Conservation (phyloP, 768 basidiomycete species). For the Suillus tomentosus region DNA sequence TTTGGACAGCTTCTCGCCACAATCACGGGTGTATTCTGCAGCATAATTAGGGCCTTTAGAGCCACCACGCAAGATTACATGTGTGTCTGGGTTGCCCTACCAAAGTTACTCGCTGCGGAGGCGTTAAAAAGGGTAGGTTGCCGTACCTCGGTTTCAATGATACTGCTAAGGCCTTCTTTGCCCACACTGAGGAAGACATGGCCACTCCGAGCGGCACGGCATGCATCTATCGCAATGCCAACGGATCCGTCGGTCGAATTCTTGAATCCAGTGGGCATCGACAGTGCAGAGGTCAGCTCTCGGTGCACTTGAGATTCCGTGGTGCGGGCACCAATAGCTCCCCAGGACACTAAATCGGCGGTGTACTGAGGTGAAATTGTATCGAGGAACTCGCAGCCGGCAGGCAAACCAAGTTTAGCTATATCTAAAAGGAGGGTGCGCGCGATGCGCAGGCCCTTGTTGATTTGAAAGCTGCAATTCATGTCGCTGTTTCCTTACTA, state of each 20-base stretch:
- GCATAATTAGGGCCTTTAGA: slow-evolving; percentile 87
- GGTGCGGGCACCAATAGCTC: slow-evolving; percentile 92
- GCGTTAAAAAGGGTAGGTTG: neutral
- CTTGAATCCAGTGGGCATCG: slow-evolving; percentile 98
- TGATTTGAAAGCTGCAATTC: slow-evolving; percentile 93
- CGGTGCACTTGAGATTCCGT: slow-evolving; percentile 94
- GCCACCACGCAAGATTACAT: slow-evolving; percentile 93
- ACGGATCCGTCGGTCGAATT: slow-evolving; percentile 96
- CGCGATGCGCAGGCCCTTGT: slow-evolving; percentile 90
- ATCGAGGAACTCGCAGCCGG: slow-evolving; percentile 95
- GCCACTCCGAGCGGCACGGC: slow-evolving; percentile 84
- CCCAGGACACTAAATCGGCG: slow-evolving; percentile 92
- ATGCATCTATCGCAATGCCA: slow-evolving; percentile 92
- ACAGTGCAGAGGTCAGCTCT: slow-evolving; percentile 83
- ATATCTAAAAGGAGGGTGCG: slow-evolving; percentile 86
- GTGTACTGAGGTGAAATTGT: slow-evolving; percentile 84
- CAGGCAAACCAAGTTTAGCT: slow-evolving; percentile 87
- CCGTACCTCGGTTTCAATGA: slow-evolving; percentile 89
- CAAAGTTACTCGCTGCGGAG: neutral
- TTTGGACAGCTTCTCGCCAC: slow-evolving; percentile 73
- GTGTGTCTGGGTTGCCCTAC: slow-evolving; percentile 88
- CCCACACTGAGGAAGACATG: slow-evolving; percentile 98
- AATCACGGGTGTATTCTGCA: slow-evolving; percentile 76
- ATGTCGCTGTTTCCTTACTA: slow-evolving; percentile 49
- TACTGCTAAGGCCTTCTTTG: slow-evolving; percentile 92